Conservation (phyloP, 805 yeast genomes). For the Wickerhamiella australiensis region DNA sequence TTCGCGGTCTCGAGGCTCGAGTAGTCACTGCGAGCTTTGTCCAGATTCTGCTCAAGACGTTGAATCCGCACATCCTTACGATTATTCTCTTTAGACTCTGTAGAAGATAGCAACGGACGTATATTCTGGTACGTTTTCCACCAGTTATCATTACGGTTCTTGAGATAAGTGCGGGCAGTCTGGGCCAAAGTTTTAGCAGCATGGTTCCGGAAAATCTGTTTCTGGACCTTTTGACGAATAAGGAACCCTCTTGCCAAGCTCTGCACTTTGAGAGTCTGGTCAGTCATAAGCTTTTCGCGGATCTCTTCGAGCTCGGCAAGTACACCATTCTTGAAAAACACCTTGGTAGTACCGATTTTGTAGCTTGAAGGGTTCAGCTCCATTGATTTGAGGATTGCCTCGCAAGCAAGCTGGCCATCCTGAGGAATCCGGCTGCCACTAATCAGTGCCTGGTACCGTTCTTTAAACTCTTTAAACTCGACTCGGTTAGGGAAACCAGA, state of each 20-base stretch:
- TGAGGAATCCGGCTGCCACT: constrained; percentile 22
- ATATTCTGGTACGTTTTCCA: constrained; percentile 55
- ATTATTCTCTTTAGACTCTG: constrained; percentile 17
- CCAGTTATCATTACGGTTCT: constrained; percentile 56
- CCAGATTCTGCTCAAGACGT: constrained; percentile 25
- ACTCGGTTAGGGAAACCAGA: constrained; percentile 94
- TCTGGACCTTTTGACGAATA: constrained; percentile 38
- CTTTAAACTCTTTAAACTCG: constrained; percentile 65
- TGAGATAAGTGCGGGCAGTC: constrained; percentile 44
- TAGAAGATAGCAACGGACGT: constrained; percentile 60
- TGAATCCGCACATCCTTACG: constrained; percentile 24
- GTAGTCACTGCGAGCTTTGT: constrained; percentile 23
- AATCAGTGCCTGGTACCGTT: constrained; percentile 61
- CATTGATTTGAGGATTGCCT: constrained; percentile 50
- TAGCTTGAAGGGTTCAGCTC: constrained; percentile 47
- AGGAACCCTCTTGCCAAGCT: constrained; percentile 52
- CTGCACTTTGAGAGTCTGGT: constrained; percentile 49
- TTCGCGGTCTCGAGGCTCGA: constrained; percentile 15
- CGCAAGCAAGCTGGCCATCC: constrained; percentile 56
- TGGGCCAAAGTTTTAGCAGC: constrained; percentile 59
- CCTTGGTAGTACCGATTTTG: constrained; percentile 58
- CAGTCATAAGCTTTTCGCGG: constrained; percentile 52
- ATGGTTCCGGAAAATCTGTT: constrained; percentile 45
- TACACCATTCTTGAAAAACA: constrained; percentile 67
- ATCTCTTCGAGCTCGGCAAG: constrained; percentile 64